Percentiles rank a stretch among this genome's conserved stretches.
These are phyloP conservation scores for Ustilago vetiveriae DNA, from an alignment of 1,284 basidiomycete genomes.

Conservation along the genomic window DNA sequence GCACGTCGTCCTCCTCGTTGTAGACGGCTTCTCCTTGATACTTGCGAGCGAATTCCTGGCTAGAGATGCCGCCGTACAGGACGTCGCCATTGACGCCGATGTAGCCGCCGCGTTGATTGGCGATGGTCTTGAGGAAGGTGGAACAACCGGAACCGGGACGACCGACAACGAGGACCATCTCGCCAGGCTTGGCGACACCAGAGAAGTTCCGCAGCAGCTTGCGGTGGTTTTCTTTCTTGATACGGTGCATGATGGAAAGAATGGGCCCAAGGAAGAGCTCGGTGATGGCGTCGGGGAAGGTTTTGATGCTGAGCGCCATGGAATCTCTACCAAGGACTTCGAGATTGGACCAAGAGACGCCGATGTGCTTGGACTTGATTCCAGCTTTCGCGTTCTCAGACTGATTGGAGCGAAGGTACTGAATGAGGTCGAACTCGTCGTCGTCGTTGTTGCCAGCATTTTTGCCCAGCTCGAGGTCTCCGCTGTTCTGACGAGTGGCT, in stretches of 20 bases:
- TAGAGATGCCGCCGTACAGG: constrained; percentile 69
- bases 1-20: constrained; percentile 53
- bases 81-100: constrained; percentile 59
- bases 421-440: constrained; percentile 76
- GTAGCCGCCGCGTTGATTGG: constrained; percentile 69
- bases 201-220: constrained; percentile 46
- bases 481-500: constrained; percentile 11
- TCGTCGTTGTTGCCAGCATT: constrained; percentile 45
- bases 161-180: constrained; percentile 73
- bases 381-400: constrained; percentile 71
- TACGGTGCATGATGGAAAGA: constrained; percentile 60
- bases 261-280: constrained; percentile 59
- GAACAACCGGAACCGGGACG: constrained; percentile 74
- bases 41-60: constrained; percentile 71
- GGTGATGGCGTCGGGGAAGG: constrained; percentile 66
- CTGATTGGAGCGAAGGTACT: constrained; percentile 76
- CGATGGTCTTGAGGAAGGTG: constrained; percentile 71
- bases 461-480: constrained; percentile 1
- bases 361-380: constrained; percentile 50
- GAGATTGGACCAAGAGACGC: constrained; percentile 54
- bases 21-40: constrained; percentile 54
- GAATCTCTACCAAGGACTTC: constrained; percentile 48
- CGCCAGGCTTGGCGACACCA: constrained; percentile 71
- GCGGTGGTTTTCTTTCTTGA: constrained; percentile 16
- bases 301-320: constrained; percentile 53